Evolutionary conservation across 371 early-diverging fungal species (phyloP).

Genomic region (Mortierella sp.): DNA sequence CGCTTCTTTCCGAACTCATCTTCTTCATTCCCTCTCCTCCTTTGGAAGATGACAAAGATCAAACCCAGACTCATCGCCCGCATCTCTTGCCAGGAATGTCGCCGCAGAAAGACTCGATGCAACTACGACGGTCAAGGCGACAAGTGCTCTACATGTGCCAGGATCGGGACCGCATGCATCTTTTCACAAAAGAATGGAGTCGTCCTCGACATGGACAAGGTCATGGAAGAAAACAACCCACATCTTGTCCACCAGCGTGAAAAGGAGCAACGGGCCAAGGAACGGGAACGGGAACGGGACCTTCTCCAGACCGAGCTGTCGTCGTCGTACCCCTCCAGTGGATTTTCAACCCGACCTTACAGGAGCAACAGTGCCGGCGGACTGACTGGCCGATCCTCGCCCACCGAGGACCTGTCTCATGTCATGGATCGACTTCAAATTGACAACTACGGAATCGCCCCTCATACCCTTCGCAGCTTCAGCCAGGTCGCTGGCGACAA

Average conservation of each 20-base stretch:
- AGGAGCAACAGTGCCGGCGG: constrained; percentile 37
- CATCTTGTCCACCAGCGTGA: constrained; percentile 53
- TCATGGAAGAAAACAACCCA: constrained; percentile 58
- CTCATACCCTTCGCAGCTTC: constrained; percentile 45
- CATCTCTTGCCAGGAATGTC: constrained; percentile 59
- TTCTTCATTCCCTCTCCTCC: neutral
- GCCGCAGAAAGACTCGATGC: constrained; percentile 55
- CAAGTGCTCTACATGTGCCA: constrained; percentile 56
- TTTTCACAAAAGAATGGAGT: constrained; percentile 57
- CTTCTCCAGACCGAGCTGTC: constrained; percentile 5
- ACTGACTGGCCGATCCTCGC: constrained; percentile 11
- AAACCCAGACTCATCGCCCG: constrained; percentile 58
- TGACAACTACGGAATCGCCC: constrained; percentile 49
- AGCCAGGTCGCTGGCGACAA: constrained; percentile 56
- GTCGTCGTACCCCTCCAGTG: constrained; percentile 36
- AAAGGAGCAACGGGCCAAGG: constrained; percentile 50
- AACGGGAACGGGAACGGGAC: constrained; percentile 31
- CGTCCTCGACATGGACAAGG: constrained; percentile 54
- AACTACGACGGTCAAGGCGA: constrained; percentile 55
- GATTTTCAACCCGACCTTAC: constrained; percentile 21
- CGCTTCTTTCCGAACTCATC: neutral
- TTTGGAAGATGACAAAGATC: constrained; percentile 51
- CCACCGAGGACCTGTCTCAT: constrained; percentile 44
- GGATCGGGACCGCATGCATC: constrained; percentile 52
- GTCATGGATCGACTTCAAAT: constrained; percentile 53